Evolutionary conservation across 441 rosid genomes (phyloP), one percentile per base, ranked within the genome.

Genomic region (Adansonia grandidieri): DNA sequence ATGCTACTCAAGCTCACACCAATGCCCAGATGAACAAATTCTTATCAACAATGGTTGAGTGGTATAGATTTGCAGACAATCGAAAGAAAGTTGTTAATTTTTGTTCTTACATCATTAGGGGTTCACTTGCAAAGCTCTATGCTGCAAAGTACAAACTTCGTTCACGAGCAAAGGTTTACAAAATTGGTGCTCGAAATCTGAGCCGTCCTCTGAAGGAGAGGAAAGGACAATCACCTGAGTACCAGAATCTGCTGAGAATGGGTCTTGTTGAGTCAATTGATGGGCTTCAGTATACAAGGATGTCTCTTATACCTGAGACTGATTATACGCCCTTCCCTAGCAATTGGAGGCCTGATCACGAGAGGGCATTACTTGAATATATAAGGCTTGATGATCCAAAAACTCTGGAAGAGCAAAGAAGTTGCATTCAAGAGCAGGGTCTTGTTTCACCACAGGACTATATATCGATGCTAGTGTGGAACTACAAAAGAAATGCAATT

Each of bases 11-110:
- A 86, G 90, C 99, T 87, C 99, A 96, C 85, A 93, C 97, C 0
- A 93, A 95, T 74, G 93, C 93, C 2, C 99, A 95, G 83, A 92
- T 93, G 98, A 95, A 95, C 81, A 95, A 93, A 80, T 91, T 95
- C 53, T 85, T 95, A 85, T 85, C 92, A 54, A 90, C 97, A 0
- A 90, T 93, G 86, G 98, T 88, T 50, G 99, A 93, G 86, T 95
- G 99, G 99, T 95, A 88, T 78, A 84, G 96, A 69, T 95, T 87
- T 78, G 95, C 99, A 7, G 98, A 95, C 87, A 95, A 95, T 78
- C 84, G 97, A 40, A 93, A 96, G 84, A 96, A 96, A 81, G 84
- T 91, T 70, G 98, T 96, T 80, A 91, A 90, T 70, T 92, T 92
- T 66, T 92, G 97, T 69, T 92, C 96, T 20, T 94, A 92, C 76